These are phyloP conservation scores for Spinellus fusiger DNA, from an alignment of 192 early-diverging fungal species.

Conservation along the genomic window DNA sequence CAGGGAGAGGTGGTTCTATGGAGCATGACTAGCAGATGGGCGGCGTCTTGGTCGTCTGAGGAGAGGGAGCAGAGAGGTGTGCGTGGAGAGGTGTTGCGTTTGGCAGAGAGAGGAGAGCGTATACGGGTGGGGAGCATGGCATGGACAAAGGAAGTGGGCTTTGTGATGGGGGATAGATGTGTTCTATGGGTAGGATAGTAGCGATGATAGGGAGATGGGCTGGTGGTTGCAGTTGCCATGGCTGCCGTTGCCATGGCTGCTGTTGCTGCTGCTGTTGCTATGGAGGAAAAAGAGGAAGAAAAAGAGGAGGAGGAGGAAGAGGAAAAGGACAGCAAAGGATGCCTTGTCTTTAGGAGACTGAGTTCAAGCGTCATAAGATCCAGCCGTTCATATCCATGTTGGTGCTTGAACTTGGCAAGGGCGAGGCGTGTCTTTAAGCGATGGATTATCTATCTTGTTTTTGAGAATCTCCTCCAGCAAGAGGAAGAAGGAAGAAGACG, in stretches of 20 bases:
- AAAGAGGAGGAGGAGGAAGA: too few relatives aligned
- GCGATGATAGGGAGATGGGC: conserved; percentile 10
- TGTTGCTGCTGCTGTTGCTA: background rate
- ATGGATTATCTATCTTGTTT: conserved; percentile 15
- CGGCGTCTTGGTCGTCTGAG: conserved; percentile 22
- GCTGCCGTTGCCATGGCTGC: background rate
- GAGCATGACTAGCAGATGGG: conserved; percentile 26
- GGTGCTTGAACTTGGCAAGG: conserved; percentile 23
- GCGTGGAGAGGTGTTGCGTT: conserved; percentile 14
- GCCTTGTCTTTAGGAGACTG: background rate
- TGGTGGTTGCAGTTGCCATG: too few relatives aligned
- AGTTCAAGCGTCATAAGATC: conserved; percentile 15
- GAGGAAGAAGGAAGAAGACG: too few relatives aligned
- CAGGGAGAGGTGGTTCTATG: conserved; percentile 8
- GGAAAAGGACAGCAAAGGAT: background rate
- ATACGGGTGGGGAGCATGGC: background rate
- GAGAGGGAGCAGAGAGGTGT: background rate
- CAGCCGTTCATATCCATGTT: conserved; percentile 23
- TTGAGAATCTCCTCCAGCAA: too few relatives aligned
- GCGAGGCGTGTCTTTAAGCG: conserved; percentile 23
- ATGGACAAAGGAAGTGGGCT: background rate
- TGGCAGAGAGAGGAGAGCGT: conserved; percentile 6
- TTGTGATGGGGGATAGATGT: background rate
- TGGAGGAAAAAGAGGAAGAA: too few relatives aligned
- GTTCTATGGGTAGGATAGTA: conserved; percentile 13